Percentiles rank a stretch among this genome's conserved stretches.
phyloP scores from a whole-genome alignment of 345 rosid species.

The Acer campestre region DNA sequence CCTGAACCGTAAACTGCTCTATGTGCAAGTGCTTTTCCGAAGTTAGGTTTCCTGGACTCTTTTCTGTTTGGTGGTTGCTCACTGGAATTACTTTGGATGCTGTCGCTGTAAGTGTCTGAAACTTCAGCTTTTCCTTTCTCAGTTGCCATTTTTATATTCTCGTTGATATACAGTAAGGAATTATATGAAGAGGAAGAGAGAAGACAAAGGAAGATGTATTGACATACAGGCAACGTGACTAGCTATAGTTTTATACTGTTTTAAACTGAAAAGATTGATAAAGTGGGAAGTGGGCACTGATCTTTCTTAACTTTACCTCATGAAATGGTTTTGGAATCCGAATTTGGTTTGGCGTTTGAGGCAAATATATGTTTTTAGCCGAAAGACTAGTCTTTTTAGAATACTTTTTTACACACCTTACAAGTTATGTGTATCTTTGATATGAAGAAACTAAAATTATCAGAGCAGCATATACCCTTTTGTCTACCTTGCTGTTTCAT shows the following conservation, averaged over 20 bases:
- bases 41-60: slow-evolving; percentile 18
- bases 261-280: neutral
- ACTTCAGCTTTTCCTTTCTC: slow-evolving; percentile 32
- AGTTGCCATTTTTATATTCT: slow-evolving; percentile 35
- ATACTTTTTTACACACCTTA: neutral
- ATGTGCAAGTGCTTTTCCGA: slow-evolving; percentile 51
- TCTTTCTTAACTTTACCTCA: slow-evolving; percentile 21
- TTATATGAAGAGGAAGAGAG: slow-evolving; percentile 2
- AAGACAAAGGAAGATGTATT: slow-evolving; percentile 7
- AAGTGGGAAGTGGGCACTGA: neutral
- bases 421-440: slow-evolving; percentile 27
- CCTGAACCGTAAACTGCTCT: slow-evolving; percentile 47
- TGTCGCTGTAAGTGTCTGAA: slow-evolving; percentile 10
- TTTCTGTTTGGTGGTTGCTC: slow-evolving; percentile 11
- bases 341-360: slow-evolving; percentile 18
- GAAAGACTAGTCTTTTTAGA: slow-evolving; percentile 12
- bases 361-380: slow-evolving; percentile 25
- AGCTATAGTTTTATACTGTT: slow-evolving; percentile 1
- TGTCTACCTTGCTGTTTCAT: neutral
- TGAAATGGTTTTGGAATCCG: slow-evolving; percentile 33
- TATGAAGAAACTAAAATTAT: slow-evolving; percentile 29
- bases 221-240: slow-evolving; percentile 1
- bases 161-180: neutral
- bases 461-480: slow-evolving; percentile 3
- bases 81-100: slow-evolving; percentile 14